Evolutionary conservation across 106 monocot genomes (phyloP).

Genomic region (Allium cepa): DNA sequence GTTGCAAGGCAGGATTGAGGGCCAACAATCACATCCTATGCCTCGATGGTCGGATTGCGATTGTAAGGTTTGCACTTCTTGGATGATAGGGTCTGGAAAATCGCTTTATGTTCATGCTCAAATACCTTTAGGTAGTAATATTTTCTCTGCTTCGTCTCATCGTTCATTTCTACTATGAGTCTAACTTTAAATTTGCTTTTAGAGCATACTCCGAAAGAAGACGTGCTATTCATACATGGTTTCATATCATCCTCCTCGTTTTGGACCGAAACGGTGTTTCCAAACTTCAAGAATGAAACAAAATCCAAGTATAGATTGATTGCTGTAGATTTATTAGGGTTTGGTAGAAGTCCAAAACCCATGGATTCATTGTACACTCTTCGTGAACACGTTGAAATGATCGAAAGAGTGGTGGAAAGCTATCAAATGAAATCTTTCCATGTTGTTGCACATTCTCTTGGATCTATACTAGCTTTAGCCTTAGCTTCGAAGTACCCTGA

Average conservation of each 20-base stretch:
- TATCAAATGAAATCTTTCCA: slow-evolving; percentile 46
- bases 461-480: slow-evolving; percentile 71
- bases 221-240: slow-evolving; percentile 84
- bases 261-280: slow-evolving; percentile 95
- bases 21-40: slow-evolving; percentile 25
- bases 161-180: neutral
- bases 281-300: slow-evolving; percentile 36
- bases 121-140: slow-evolving; percentile 36
- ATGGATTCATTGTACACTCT: slow-evolving; percentile 81
- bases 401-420: slow-evolving; percentile 60
- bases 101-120: slow-evolving; percentile 51
- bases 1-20: slow-evolving; percentile 65
- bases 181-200: neutral
- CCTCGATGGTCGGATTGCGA: slow-evolving; percentile 92
- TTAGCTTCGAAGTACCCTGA: slow-evolving; percentile 71
- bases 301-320: slow-evolving; percentile 47
- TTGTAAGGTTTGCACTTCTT: slow-evolving; percentile 62
- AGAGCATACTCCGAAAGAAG: slow-evolving; percentile 17
- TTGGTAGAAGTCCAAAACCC: slow-evolving; percentile 87
- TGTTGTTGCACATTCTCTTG: slow-evolving; percentile 84
- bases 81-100: slow-evolving; percentile 25
- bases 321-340: slow-evolving; percentile 83
- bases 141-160: neutral
- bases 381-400: slow-evolving; percentile 82
- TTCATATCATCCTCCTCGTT: slow-evolving; percentile 87